Evolutionary conservation across 192 early-diverging fungal genomes (phyloP), one percentile per base, ranked within the genome.

Genomic region (Backusella mclennaniae): DNA sequence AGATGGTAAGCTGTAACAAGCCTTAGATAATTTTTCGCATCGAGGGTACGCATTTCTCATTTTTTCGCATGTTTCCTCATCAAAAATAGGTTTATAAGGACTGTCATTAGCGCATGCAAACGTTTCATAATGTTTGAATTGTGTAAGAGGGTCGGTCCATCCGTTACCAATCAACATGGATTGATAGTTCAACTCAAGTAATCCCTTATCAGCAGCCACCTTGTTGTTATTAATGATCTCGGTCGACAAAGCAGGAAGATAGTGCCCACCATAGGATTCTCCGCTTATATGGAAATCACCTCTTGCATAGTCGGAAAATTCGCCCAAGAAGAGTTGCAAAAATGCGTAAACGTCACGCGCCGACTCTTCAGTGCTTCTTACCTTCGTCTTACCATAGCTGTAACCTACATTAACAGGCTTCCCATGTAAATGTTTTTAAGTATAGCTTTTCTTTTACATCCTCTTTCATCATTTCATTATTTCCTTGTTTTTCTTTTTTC

Each of bases 111-210:
- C 84, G 80, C 90, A 94, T 0, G 89, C 91, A 88, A 91, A 92
- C 56, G 87, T 89, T 17, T 92, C 87, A 82, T 97, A 99, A 80
- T 93, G 90, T 80, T 94, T 89, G 83, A 92, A 95, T 87, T 99
- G 97, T 11, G 91, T 83, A 66, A 93, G 84, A 38, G 96, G 94
- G 67, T 98, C 94, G 0, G 93, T 94, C 76, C 95, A 81, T 19
- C 98, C 96, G 83, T 99, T 98, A 19, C 97, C 96, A 73, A 99
- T 94, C 33, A 93, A 85, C 68, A 97, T 82, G 15, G 91, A 90
- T 21, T 87, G 87, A 71, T 95, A 87, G 39, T 94, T 89, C 79
- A 97, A 87, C 15, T 19, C 19, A 15, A 75, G 8, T 15, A 74
- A 23, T 4, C 36, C 56, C 6, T 72, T 49, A 31, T 63, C 31